These are phyloP conservation scores for Phytopythium montanum DNA, from an alignment of 352 stramenopile species.

Conservation along the genomic window DNA sequence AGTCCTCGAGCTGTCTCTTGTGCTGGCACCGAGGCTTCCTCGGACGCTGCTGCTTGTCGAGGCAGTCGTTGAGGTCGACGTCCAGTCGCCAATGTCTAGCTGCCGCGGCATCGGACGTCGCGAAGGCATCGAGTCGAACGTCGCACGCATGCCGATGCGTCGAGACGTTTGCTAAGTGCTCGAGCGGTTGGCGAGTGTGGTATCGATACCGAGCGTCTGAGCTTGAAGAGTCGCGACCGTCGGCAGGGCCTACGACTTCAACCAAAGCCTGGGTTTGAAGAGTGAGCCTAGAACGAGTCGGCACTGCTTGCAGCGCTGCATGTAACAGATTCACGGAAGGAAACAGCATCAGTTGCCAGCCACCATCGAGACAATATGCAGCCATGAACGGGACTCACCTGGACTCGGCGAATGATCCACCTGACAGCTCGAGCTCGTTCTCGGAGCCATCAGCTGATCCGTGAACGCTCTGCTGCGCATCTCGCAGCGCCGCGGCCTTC, in stretches of 20 bases:
- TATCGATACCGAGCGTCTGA: not conserved
- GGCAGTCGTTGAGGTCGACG: not conserved
- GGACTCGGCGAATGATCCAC: constrained; percentile 60
- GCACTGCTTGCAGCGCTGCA: constrained; percentile 41
- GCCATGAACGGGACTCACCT: constrained; percentile 32
- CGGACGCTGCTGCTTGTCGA: not conserved
- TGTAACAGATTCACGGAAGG: not conserved
- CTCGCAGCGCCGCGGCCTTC: constrained; percentile 15
- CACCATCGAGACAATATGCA: constrained; percentile 6
- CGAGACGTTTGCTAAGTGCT: not conserved
- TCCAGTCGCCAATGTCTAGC: constrained; percentile 44
- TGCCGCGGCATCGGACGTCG: constrained; percentile 44
- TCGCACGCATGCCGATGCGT: constrained; percentile 14
- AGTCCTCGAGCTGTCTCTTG: not conserved
- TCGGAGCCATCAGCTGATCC: constrained; percentile 29
- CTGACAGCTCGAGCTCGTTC: constrained; percentile 53
- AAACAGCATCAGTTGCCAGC: constrained; percentile 1
- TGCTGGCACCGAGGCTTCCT: not conserved
- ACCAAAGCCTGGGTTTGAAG: not conserved
- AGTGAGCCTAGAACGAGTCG: constrained; percentile 44
- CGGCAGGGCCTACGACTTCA: not conserved
- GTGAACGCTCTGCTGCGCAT: constrained; percentile 9
- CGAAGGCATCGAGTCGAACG: constrained; percentile 21
- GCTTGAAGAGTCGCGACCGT: constrained; percentile 8
- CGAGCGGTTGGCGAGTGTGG: not conserved